A percentile compares a stretch with the other conserved stretches of the same genome.
Conservation (phyloP, 2,329 filamentous ascomycete genomes). For the Aschersonia sp. region DNA sequence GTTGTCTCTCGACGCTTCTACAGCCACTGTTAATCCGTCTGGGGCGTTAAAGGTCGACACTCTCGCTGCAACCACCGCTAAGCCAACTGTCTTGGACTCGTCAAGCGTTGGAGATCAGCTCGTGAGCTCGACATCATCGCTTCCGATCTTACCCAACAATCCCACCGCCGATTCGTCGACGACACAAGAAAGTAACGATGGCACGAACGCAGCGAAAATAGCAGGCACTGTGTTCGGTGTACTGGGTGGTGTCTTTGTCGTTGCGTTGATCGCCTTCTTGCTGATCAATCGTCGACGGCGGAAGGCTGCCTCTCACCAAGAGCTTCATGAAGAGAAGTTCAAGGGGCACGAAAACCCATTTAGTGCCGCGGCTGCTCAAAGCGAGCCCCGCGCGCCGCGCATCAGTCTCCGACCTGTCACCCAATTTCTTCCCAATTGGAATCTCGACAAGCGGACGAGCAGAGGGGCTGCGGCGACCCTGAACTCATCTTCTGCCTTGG, state of each 20-base stretch:
- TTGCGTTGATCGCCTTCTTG: slow-evolving; percentile 58
- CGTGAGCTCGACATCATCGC: slow-evolving; percentile 5
- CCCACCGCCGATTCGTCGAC: slow-evolving; percentile 5
- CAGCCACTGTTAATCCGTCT: slow-evolving; percentile 13
- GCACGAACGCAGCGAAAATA: slow-evolving; percentile 33
- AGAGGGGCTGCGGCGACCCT: slow-evolving; percentile 29
- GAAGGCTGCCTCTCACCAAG: slow-evolving; percentile 36
- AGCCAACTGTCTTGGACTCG: slow-evolving; percentile 6
- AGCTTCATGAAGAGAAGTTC: slow-evolving; percentile 51
- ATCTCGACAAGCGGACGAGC: slow-evolving; percentile 33
- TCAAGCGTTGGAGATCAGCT: slow-evolving; percentile 5
- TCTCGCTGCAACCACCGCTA: slow-evolving; percentile 16
- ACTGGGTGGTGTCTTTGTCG: slow-evolving; percentile 49
- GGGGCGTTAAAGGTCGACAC: slow-evolving; percentile 11
- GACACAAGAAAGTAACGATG: slow-evolving; percentile 3
- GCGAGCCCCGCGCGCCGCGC: slow-evolving; percentile 50
- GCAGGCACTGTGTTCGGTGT: slow-evolving; percentile 80
- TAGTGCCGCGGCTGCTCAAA: slow-evolving; percentile 3
- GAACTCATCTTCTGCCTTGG: slow-evolving; percentile 11
- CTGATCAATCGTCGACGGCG: slow-evolving; percentile 57
- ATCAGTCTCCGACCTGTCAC: slow-evolving; percentile 76
- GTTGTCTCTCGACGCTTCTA: slow-evolving; percentile 7
- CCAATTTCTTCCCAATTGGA: slow-evolving; percentile 58
- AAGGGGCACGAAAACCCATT: slow-evolving; percentile 17
- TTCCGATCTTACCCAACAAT: slow-evolving; percentile 9